Evolutionary conservation across 306 rosid genomes (phyloP), one percentile per base, ranked within the genome.

Genomic region (Cyclanthera cordifolia): DNA sequence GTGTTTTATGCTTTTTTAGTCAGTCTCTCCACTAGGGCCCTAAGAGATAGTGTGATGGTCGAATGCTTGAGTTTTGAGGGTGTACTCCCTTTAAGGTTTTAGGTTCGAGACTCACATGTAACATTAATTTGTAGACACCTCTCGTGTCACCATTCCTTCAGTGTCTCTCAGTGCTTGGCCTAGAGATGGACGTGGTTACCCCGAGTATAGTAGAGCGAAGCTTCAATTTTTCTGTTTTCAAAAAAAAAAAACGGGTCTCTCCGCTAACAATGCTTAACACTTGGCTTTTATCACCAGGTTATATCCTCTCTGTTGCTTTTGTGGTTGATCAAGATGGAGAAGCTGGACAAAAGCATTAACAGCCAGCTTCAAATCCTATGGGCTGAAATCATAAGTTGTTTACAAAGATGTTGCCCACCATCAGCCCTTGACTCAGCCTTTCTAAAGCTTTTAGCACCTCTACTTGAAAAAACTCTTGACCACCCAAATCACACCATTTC

Each of bases 391-490:
- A 82, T 85, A 12, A 69, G 75, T 47, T 77, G 82, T 77, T 67
- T 91, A 43, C 72, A 34, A 69, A 81, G 84, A 70, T 76, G 88
- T 74, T 83, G 73, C 64, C 90, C 95, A 17, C 87, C 90, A 48
- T 49, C 82, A 52, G 75, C 76, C 82, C 83, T 79, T 5, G 89
- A 89, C 77, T 81, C 90, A 11, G 79, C 84, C 71, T 76, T 87
- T 30, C 95, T 89, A 55, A 71, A 69, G 75, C 88, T 82, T 66
- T 84, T 82, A 13, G 88, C 85, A 76, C 53, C 88, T 37, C 76
- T 89, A 48, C 86, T 89, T 32, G 90, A 76, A 67, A 89, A 89
- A 80, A 82, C 92, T 77, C 92, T 91, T 8, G 84, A 84, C 53
- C 90, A 87, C 77, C 84, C 90, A 70, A 71, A 63, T 73, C 73